A percentile compares a stretch with the other conserved stretches of the same genome.
Conservation (phyloP, 192 early-diverging fungal species). For the Entomortierella chlamydospora region DNA sequence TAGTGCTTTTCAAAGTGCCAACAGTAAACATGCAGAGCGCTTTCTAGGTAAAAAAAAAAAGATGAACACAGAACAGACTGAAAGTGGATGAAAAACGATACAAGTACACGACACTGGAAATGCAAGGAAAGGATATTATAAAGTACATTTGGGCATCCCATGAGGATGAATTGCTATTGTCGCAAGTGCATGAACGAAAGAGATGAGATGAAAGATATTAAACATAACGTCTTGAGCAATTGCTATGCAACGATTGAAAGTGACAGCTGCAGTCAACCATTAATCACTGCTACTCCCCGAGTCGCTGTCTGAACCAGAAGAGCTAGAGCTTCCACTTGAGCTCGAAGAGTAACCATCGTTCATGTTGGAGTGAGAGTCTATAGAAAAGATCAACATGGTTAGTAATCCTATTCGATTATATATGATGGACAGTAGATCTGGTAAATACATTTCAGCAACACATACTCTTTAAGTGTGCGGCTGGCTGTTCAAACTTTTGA, state of each 20-base stretch:
- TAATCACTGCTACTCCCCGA: conserved; percentile 69
- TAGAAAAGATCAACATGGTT: not conserved
- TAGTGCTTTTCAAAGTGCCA: conserved; percentile 15
- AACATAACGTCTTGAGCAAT: not conserved
- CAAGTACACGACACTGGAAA: conserved; percentile 35
- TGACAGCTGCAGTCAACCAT: not conserved
- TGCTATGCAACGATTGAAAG: not conserved
- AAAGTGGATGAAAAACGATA: conserved; percentile 15
- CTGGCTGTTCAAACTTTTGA: conserved; percentile 61
- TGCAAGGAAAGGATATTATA: conserved; percentile 22
- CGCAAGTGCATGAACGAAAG: conserved; percentile 1
- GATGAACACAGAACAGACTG: conserved; percentile 21
- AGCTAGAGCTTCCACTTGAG: conserved; percentile 66
- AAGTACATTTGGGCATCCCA: conserved; percentile 10
- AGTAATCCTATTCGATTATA: not conserved
- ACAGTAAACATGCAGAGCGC: conserved; percentile 13
- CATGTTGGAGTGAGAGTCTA: conserved; percentile 17
- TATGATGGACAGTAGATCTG: conserved; percentile 7
- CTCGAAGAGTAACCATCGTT: conserved; percentile 59
- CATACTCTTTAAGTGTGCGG: conserved; percentile 54
- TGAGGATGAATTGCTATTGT: conserved; percentile 1
- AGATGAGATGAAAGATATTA: not conserved
- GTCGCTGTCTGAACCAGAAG: conserved; percentile 82
- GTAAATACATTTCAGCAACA: conserved; percentile 41
- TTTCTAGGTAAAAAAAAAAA: conserved; percentile 17